Evolutionary conservation across 495 filamentous ascomycete species (phyloP).

Genomic region (Sordaria brevicollis): DNA sequence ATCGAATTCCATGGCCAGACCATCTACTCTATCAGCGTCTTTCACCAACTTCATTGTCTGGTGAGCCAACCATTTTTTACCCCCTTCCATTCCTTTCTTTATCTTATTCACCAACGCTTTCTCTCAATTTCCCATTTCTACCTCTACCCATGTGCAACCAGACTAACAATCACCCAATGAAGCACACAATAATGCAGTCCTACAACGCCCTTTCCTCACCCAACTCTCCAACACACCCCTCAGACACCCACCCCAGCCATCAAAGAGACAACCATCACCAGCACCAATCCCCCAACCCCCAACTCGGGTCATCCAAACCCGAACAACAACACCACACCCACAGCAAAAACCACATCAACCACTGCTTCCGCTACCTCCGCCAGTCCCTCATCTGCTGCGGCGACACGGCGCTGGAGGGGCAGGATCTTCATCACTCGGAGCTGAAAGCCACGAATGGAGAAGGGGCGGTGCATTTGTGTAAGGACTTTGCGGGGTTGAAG

Average conservation of each 20-base stretch:
- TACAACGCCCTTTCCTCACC: background rate
- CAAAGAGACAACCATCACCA: background rate
- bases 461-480: constrained; percentile 1
- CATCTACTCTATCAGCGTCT: constrained; percentile 4
- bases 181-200: background rate
- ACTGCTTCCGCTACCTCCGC: constrained; percentile 7
- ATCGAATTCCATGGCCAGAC: background rate
- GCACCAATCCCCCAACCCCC: background rate
- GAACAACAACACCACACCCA: background rate
- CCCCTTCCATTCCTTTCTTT: background rate
- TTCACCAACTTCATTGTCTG: constrained; percentile 4
- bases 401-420: constrained; percentile 2
- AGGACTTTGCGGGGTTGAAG: background rate
- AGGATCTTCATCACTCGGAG: background rate
- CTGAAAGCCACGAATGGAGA: background rate
- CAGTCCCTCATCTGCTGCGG: background rate
- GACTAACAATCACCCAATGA: background rate
- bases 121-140: background rate
- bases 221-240: no score
- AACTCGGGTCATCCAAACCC: no score
- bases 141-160: no score
- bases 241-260: background rate
- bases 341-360: background rate
- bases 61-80: background rate
- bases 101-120: no score